These are phyloP conservation scores for Penicillium verhagenii DNA, from an alignment of 495 filamentous ascomycete species.

Conservation along the genomic window DNA sequence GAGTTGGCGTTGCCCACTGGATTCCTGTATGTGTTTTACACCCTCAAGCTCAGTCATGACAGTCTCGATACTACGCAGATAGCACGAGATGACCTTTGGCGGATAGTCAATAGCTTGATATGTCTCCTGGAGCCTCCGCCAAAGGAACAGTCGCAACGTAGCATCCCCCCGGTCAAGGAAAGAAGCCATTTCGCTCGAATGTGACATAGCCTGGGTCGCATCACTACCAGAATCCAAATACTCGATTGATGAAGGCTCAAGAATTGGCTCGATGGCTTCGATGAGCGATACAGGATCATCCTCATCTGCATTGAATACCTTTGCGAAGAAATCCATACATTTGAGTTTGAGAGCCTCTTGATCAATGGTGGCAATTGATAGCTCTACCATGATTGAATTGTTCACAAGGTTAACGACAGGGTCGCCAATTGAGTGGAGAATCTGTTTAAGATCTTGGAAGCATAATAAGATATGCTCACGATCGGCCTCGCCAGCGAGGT, in stretches of 20 bases:
- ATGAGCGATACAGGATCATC: slow-evolving; percentile 78
- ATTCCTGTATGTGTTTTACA: slow-evolving; percentile 57
- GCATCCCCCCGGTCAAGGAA: slow-evolving; percentile 80
- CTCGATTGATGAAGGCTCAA: slow-evolving; percentile 67
- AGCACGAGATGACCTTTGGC: slow-evolving; percentile 83
- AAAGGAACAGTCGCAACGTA: slow-evolving; percentile 78
- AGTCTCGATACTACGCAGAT: slow-evolving; percentile 78
- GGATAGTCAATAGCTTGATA: slow-evolving; percentile 80
- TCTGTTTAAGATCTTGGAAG: slow-evolving; percentile 67
- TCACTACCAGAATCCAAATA: slow-evolving; percentile 20
- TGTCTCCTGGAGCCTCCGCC: slow-evolving; percentile 82
- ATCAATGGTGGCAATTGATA: slow-evolving; percentile 77
- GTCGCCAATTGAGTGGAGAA: slow-evolving; percentile 39
- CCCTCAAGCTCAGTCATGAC: slow-evolving; percentile 71
- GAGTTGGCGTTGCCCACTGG: slow-evolving; percentile 60
- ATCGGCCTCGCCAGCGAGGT: slow-evolving; percentile 62
- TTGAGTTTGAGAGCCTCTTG: slow-evolving; percentile 88
- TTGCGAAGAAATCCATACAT: slow-evolving; percentile 93
- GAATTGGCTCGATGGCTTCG: slow-evolving; percentile 86
- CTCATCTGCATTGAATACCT: slow-evolving; percentile 66
- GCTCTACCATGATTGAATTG: slow-evolving; percentile 83
- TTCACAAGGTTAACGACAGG: slow-evolving; percentile 70
- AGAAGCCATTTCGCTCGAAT: slow-evolving; percentile 70
- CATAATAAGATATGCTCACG: slow-evolving; percentile 79
- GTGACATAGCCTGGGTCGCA: slow-evolving; percentile 21